Percentiles rank a stretch among this genome's conserved stretches.
Evolutionary conservation across 768 basidiomycete species (phyloP).

Genomic region (Boletellus sp.): DNA sequence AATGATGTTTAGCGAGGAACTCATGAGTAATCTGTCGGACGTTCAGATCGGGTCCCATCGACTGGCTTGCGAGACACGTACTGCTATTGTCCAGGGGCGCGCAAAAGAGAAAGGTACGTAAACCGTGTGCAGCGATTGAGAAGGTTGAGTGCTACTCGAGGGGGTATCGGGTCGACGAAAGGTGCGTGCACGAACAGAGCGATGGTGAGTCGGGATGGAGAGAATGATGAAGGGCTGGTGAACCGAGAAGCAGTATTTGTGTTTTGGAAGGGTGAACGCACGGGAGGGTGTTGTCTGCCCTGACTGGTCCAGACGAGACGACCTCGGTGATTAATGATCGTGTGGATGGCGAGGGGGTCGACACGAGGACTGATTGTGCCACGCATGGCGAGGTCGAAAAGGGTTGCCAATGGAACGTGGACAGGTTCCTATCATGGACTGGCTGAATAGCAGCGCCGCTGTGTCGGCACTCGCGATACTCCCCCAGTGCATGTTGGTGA

Average conservation of each 20-base stretch:
- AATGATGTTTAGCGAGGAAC: conserved; percentile 34
- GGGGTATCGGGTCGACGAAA: not conserved
- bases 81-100: not conserved
- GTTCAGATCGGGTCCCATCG: not conserved
- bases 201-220: not conserved
- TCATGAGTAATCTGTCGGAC: conserved; percentile 8
- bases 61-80: not conserved
- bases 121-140: not conserved
- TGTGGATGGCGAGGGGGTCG: not conserved
- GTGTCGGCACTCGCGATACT: no score
- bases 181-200: not conserved
- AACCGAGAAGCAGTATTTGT: conserved; percentile 4
- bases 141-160: not conserved
- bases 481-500: not conserved
- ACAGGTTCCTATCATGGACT: conserved; percentile 1
- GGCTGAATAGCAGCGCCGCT: no score
- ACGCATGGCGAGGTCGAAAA: not conserved
- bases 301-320: not conserved
- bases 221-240: not conserved
- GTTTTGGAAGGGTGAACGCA: not conserved
- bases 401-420: not conserved
- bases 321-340: conserved; percentile 8
- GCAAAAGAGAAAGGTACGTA: not conserved
- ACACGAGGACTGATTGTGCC: conserved; percentile 6
- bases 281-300: conserved; percentile 1